Base-by-base conservation (phyloP, 257 asterid species). In the Nicotiana attenuata region DNA sequence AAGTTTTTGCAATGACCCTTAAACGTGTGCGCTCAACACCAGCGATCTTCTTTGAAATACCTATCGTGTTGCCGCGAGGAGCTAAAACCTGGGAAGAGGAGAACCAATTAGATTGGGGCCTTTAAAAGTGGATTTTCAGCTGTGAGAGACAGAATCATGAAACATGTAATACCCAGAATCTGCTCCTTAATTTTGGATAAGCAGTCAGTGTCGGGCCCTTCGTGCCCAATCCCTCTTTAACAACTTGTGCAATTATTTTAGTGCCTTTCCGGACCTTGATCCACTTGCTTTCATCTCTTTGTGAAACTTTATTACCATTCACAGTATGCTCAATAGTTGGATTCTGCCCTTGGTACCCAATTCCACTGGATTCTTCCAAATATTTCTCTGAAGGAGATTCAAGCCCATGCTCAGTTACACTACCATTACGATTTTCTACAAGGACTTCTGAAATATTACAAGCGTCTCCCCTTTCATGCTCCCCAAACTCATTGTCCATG, bases 151-250 rank as follows among this genome's bases (percentile, higher is more conserved):
- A 83, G 75, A 87, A 15, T 53, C 73, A 85, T 71, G 73, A 61
- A 81, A 81, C 66, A 75, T 59, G 73, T 83, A 83, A 82, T 94
- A 93, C 99, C 99, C 98, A 96, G 90, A 94, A 96, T 90, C 98
- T 86, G 92, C 99, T 96, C 86, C 90, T 89, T 86, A 94, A 92
- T 92, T 91, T 91, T 10, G 98, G 98, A 91, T 90, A 93, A 86
- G 99, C 95, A 77, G 98, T 94, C 88, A 96, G 81, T 20, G 95
- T 89, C 82, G 98, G 99, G 80, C 97, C 97, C 89, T 96, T 96
- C 19, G 97, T 89, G 61, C 99, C 99, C 88, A 96, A 82, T 83
- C 97, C 98, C 92, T 96, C 99, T 88, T 96, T 94, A 78, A 93
- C 89, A 90, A 96, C 98, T 87, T 96, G 99, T 50, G 92, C 98